Conservation (phyloP, 1,284 basidiomycete species). For the Puccinia horiana region DNA sequence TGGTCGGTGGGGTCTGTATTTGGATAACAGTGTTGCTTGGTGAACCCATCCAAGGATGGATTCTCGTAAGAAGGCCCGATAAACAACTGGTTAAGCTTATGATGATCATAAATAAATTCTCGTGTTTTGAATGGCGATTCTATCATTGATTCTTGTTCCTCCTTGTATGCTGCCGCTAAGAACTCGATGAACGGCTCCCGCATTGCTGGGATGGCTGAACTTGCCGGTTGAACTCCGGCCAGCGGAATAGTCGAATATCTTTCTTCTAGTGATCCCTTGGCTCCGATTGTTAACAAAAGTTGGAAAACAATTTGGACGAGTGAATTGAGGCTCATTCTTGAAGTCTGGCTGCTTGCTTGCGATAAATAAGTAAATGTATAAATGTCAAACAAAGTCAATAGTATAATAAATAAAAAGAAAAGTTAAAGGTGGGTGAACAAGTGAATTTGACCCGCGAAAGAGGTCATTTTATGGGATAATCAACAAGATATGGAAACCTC, state of each 20-base stretch:
- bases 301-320: neutral
- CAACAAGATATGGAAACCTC: neutral
- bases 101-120: constrained; percentile 8
- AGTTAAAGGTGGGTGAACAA: too few relatives aligned
- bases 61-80: constrained; percentile 2
- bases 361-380: too few relatives aligned
- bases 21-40: constrained; percentile 33
- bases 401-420: too few relatives aligned
- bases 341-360: neutral
- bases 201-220: neutral
- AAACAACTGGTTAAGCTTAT: neutral
- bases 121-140: constrained; percentile 15
- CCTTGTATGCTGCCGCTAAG: neutral
- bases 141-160: neutral
- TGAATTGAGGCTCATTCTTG: neutral
- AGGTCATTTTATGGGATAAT: too few relatives aligned
- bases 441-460: too few relatives aligned
- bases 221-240: constrained; percentile 17
- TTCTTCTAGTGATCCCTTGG: neutral
- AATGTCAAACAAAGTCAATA: too few relatives aligned
- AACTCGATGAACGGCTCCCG: neutral
- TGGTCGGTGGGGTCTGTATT: neutral
- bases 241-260: neutral
- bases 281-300: neutral
- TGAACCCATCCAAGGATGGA: constrained; percentile 30